Percentiles rank a stretch among this genome's conserved stretches.
Conservation (phyloP, 2,329 filamentous ascomycete genomes). For the Verticillium nubilum region DNA sequence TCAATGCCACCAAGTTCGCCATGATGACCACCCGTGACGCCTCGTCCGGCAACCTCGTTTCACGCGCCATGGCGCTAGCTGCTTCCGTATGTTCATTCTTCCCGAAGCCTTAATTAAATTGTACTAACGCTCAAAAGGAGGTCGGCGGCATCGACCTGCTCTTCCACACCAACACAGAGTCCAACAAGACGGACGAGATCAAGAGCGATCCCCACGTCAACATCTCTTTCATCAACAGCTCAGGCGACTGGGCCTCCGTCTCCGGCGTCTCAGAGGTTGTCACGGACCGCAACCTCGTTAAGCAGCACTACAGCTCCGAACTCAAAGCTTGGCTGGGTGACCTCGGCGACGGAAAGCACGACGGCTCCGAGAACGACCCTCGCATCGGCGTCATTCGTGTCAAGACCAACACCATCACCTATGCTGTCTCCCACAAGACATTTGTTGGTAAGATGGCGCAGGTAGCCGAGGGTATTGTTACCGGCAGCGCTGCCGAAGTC, state of each 20-base stretch:
- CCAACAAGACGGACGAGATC: conserved; percentile 80
- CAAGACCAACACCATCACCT: conserved; percentile 66
- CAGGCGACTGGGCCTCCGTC: conserved; percentile 82
- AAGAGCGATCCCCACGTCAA: conserved; percentile 69
- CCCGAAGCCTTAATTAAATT: background rate
- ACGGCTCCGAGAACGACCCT: conserved; percentile 76
- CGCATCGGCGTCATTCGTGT: conserved; percentile 78
- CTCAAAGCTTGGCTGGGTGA: conserved; percentile 87
- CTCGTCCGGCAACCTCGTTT: conserved; percentile 61
- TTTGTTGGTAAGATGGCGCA: conserved; percentile 61
- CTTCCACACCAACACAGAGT: conserved; percentile 89
- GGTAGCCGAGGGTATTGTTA: conserved; percentile 69
- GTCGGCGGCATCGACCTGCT: conserved; percentile 73
- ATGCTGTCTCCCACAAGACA: conserved; percentile 59
- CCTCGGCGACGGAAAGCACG: conserved; percentile 75
- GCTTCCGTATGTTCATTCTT: conserved; percentile 54
- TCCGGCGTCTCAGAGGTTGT: conserved; percentile 67
- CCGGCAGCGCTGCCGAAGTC: conserved; percentile 63
- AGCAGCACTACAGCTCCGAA: conserved; percentile 67
- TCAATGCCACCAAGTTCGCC: conserved; percentile 71
- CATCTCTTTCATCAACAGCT: conserved; percentile 70
- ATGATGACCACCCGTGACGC: conserved; percentile 79
- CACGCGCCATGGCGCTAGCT: conserved; percentile 81
- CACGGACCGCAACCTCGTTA: conserved; percentile 62
- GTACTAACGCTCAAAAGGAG: conserved; percentile 47